Evolutionary conservation across 2,329 filamentous ascomycete genomes (phyloP), one percentile per base, ranked within the genome.

Genomic region (Zelopaecilomyces penicillatus): DNA sequence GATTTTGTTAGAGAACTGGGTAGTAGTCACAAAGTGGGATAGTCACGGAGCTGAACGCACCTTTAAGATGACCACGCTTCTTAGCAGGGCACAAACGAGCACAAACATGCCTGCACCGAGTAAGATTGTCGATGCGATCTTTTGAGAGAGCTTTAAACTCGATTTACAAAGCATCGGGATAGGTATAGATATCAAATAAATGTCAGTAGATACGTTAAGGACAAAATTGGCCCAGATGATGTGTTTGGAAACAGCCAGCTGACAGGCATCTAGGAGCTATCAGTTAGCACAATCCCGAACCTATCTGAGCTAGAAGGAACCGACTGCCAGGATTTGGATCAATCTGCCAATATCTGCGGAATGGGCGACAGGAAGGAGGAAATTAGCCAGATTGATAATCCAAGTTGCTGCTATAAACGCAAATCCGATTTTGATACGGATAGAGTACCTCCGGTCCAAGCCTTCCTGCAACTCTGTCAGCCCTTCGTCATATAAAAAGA

Each of bases 131-230:
- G 67, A 58, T 1, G 62, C 62, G 9, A 60, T 52, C 48, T 69
- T 70, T 48, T 67, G 65, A 4, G 49, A 34, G 8, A 55, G 52
- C 5, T 54, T 59, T 49, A 69, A 57, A 5, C 51, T 60, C 4
- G 64, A 63, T 43, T 58, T 56, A 59, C 62, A 69, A 1, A 66
- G 58, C 58, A 78, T 73, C 3, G 76, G 75, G 5, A 77, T 63
- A 0, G 76, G 75, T 33, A 80, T 79, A 30, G 68, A 67, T 44
- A 80, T 71, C 10, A 81, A 64, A 49, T 80, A 81, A 1, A 78
- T 41, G 51, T 81, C 78, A 3, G 77, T 81, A 2, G 62, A 52
- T 3, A 78, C 67, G 51, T 79, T 80, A 47, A 73, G 60, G 4
- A 66, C 60, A 27, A 74, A 69, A 1, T 67, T 73, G 11, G 71